A percentile compares a stretch with the other conserved stretches of the same genome.
phyloP scores from a whole-genome alignment of 179 eudicot genomes.

The Camellia oleifera region DNA sequence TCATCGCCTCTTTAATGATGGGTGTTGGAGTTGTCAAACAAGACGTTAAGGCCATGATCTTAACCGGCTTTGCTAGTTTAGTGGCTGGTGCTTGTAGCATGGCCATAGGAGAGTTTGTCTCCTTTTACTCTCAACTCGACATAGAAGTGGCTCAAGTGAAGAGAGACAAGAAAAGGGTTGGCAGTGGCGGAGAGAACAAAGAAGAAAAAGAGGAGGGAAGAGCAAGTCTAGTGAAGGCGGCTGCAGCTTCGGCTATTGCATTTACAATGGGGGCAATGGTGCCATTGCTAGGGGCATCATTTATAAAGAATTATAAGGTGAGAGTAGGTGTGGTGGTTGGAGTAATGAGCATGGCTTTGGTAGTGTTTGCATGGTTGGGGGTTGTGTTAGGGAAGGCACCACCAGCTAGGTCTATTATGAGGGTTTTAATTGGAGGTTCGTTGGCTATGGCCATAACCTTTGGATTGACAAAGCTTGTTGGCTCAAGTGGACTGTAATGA shows the following conservation, averaged over 20 bases:
- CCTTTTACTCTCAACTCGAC: slow-evolving; percentile 27
- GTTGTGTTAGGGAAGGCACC: slow-evolving; percentile 21
- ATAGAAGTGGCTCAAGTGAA: slow-evolving; percentile 23
- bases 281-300: slow-evolving; percentile 25
- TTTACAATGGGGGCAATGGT: slow-evolving; percentile 24
- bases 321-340: slow-evolving; percentile 16
- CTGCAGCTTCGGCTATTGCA: slow-evolving; percentile 26
- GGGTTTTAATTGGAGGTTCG: slow-evolving; percentile 27
- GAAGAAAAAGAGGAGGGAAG: slow-evolving; percentile 4
- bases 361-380: slow-evolving; percentile 26
- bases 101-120: slow-evolving; percentile 27
- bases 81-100: slow-evolving; percentile 34
- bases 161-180: slow-evolving; percentile 17
- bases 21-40: slow-evolving; percentile 29
- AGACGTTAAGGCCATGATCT: slow-evolving; percentile 25
- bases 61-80: slow-evolving; percentile 25
- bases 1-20: slow-evolving; percentile 26
- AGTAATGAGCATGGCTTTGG: slow-evolving; percentile 23
- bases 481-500: slow-evolving; percentile 19
- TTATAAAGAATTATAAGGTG: slow-evolving; percentile 19
- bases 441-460: slow-evolving; percentile 26
- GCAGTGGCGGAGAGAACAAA: neutral
- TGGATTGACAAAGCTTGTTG: slow-evolving; percentile 26
- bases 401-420: slow-evolving; percentile 9
- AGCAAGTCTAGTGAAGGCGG: slow-evolving; percentile 21